phyloP scores from a whole-genome alignment of 2,329 filamentous ascomycete species.

The Colletotrichum acutatum region DNA sequence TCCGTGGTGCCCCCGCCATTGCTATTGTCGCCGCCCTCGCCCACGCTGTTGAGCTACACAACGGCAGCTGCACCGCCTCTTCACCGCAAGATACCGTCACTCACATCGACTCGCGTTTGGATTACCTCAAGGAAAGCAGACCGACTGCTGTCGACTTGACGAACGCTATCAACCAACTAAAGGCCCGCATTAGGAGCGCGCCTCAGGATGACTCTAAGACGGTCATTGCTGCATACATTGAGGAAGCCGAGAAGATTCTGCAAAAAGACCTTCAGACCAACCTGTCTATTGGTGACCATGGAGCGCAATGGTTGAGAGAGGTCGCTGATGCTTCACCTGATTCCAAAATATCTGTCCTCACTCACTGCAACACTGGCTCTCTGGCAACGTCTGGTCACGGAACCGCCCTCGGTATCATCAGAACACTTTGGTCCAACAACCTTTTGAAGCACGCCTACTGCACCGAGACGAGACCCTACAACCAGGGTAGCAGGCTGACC shows the following conservation, averaged over 20 bases:
- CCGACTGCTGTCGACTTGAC: constrained; percentile 95
- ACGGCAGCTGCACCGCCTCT: constrained; percentile 59
- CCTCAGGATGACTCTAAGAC: constrained; percentile 50
- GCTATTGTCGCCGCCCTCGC: constrained; percentile 96
- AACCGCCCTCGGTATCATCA: constrained; percentile 93
- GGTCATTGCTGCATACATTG: constrained; percentile 78
- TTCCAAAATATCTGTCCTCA: constrained; percentile 80
- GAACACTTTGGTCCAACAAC: constrained; percentile 75
- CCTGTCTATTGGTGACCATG: constrained; percentile 82
- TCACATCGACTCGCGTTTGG: constrained; percentile 80
- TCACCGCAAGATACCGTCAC: constrained; percentile 68
- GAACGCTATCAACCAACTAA: constrained; percentile 88
- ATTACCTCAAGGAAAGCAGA: constrained; percentile 88
- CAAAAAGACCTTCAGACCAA: constrained; percentile 90
- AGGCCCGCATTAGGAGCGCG: constrained; percentile 66
- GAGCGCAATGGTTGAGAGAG: constrained; percentile 82
- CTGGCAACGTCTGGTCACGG: constrained; percentile 98
- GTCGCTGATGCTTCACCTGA: constrained; percentile 62
- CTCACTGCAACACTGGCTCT: constrained; percentile 98
- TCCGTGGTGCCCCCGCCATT: constrained; percentile 88
- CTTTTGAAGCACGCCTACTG: constrained; percentile 88
- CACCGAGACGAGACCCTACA: constrained; percentile 97
- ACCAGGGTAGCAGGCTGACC: constrained; percentile 94
- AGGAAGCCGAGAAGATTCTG: constrained; percentile 86
- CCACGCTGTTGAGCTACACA: constrained; percentile 84